Percentiles rank a stretch among this genome's conserved stretches.
Evolutionary conservation across 495 filamentous ascomycete genomes (phyloP).

Genomic region (Xylaria castorea): DNA sequence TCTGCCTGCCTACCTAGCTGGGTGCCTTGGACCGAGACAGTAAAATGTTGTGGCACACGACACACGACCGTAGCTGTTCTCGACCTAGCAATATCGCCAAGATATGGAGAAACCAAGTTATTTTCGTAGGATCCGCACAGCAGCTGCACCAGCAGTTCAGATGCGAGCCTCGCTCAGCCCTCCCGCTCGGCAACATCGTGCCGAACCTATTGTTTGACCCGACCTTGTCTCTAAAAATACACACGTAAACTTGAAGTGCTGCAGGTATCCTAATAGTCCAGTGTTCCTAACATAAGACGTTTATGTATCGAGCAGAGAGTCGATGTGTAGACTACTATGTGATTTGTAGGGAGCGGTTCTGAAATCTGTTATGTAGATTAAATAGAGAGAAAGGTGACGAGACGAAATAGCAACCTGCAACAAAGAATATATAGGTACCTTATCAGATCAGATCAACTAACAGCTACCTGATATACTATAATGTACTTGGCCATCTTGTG

Average conservation of each 20-base stretch:
- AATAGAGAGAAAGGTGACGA: background rate
- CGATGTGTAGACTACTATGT: background rate
- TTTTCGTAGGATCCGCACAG: background rate
- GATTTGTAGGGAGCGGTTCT: background rate
- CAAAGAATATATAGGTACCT: too few species aligned
- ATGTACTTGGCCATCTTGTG: background rate
- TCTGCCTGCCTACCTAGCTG: background rate
- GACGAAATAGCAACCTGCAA: background rate
- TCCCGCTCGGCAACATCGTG: conserved; percentile 18
- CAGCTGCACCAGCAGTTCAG: background rate
- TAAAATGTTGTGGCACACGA: conserved; percentile 11
- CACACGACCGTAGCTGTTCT: conserved; percentile 5
- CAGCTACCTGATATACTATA: too few species aligned
- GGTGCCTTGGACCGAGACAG: background rate
- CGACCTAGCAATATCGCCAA: conserved; percentile 4
- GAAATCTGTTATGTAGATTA: background rate
- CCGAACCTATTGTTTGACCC: background rate
- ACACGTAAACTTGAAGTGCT: background rate
- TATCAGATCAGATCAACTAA: too few species aligned
- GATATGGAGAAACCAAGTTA: background rate
- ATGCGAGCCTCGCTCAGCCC: conserved; percentile 10
- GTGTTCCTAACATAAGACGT: background rate
- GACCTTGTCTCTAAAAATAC: background rate
- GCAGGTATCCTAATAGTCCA: background rate
- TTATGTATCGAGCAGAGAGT: too few species aligned